Conservation (phyloP, 768 basidiomycete genomes). For the Dentipellis sp. region DNA sequence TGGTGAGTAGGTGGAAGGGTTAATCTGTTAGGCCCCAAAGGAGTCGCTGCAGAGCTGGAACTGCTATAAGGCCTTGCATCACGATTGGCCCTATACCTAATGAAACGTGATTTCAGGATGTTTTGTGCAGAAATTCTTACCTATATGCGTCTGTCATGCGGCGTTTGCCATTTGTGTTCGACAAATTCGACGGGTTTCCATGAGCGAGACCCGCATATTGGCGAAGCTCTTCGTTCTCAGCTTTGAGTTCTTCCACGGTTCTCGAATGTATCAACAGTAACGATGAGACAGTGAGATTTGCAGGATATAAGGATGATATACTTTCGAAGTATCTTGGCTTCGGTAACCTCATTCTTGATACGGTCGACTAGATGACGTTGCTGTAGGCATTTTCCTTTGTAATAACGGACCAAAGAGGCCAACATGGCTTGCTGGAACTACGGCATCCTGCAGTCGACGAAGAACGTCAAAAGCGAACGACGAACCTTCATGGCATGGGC, state of each 20-base stretch:
- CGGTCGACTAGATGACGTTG: constrained; percentile 44
- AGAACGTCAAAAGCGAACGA: not conserved
- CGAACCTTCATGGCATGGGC: constrained; percentile 61
- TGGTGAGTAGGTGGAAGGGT: constrained; percentile 59
- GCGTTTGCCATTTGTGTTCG: constrained; percentile 61
- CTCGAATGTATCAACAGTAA: constrained; percentile 24
- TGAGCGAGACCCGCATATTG: constrained; percentile 21
- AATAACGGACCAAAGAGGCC: constrained; percentile 56
- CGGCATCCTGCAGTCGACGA: not conserved
- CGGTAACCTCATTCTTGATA: constrained; percentile 38
- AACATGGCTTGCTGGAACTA: constrained; percentile 79
- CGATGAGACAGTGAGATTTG: not conserved
- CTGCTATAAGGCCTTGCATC: constrained; percentile 34
- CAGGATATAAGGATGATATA: constrained; percentile 5
- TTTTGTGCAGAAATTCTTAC: constrained; percentile 23
- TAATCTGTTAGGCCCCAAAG: constrained; percentile 53
- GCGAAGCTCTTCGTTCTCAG: constrained; percentile 43
- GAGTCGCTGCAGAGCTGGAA: constrained; percentile 46
- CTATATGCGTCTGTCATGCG: constrained; percentile 35
- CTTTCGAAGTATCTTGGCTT: constrained; percentile 46
- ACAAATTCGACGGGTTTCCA: constrained; percentile 25
- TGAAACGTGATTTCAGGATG: not conserved
- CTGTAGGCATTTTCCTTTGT: constrained; percentile 49
- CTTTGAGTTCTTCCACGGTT: constrained; percentile 35
- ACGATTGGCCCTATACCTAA: not conserved